Evolutionary conservation across 106 monocot genomes (phyloP), one percentile per base, ranked within the genome.

Genomic region (Dioscorea zingiberensis): DNA sequence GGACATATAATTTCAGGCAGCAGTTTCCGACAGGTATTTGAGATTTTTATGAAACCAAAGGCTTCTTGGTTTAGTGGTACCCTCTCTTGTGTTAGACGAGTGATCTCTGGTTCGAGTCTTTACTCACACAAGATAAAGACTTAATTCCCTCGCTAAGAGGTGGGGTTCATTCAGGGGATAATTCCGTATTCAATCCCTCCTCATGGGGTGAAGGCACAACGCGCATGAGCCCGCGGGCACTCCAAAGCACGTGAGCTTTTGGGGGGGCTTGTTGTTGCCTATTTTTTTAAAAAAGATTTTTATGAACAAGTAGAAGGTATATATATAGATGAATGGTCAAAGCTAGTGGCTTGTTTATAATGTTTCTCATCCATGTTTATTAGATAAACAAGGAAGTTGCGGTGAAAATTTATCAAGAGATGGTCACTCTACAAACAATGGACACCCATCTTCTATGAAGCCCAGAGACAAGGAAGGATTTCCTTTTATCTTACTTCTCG

Each of bases 381-480:
- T 78, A 98, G 97, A 69, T 92, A 32, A 81, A 48, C 71, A 86
- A 84, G 79, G 86, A 97, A 75, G n/a, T 84, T 67, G 92, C 86
- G 4, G 0, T 86, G 61, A 84, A 86, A 63, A 92, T 97, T 78
- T 86, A 97, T 60, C 88, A 27, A 21, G 47, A 78, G 13, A 92
- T 97, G 97, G 83, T 86, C 13, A 86, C 80, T 8, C 79, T 97
- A 45, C 97, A 89, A 84, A 58, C 76, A 19, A 92, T 97, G 88
- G 97, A 92, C 63, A 86, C 81, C n/a, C 48, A 89, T 97, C 21
- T 92, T 92, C 67, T 92, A 86, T 75, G 97, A 97, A 86, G 97
- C 92, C 44, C 88, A 97, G 75, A 83, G 97, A 45, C 97, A 97
- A 76, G 97, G 97, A 71, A 92, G 92, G 72, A 97, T 97, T 59